Evolutionary conservation across 2,329 filamentous ascomycete genomes (phyloP), one percentile per base, ranked within the genome.

Genomic region (Hypoxylon sp.): DNA sequence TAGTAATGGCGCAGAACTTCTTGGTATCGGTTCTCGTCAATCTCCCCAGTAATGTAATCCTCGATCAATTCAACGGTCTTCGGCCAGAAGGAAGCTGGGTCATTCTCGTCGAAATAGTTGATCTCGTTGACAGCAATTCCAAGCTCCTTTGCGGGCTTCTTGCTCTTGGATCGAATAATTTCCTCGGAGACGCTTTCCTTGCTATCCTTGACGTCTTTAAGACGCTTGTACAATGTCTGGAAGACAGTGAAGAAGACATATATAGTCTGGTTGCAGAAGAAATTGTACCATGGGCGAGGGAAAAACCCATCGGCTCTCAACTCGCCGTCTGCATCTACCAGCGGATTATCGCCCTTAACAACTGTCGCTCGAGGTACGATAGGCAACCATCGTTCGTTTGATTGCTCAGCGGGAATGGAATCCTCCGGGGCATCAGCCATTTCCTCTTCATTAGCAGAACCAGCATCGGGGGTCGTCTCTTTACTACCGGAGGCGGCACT

Each of bases 211-310:
- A 98, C 89, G 67, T 92, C 92, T 69, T 91, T 85, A 13, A 99
- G 86, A 44, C 96, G 90, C 75, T 90, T 89, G 81, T 97, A 98
- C 4, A 99, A 84, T n/a, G 92, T 92, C 77, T 97, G 90, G 79
- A 99, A 96, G 68, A 97, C 91, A 73, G 92, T 93, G 83, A 99
- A 92, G 85, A 99, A 98, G 80, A 96, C 94, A 78, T 94, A 97
- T 66, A 99, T 91, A 2, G 92, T 93, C 75, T 93, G 88, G 79
- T 98, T 98, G 78, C 91, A 91, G 82, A 97, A 99, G 78, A 98
- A 89, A 77, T 95, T 95, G 83, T 93, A 97, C 80, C 89, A 90
- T 10, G 90, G 89, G 51, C 94, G 92, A 72, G 87, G 86, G 80
- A 96, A 97, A 64, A 92, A 90, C 56, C 94, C 92, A 68, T 97